These are phyloP conservation scores for Zoysia pacifica DNA, from an alignment of 176 grass and related monocot genomes.

Conservation along the genomic window DNA sequence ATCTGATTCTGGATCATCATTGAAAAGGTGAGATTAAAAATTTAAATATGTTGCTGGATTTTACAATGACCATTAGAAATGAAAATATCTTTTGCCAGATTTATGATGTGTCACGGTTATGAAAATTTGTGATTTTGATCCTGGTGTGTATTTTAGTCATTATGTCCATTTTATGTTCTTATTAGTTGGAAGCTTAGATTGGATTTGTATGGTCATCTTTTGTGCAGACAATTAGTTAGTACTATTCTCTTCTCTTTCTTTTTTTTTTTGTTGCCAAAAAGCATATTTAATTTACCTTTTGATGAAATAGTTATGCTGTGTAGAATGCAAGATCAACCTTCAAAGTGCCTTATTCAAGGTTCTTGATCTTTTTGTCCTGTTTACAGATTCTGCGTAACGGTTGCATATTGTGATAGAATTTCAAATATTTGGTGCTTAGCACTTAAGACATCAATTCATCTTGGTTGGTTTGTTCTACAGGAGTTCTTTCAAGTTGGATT, in stretches of 20 bases:
- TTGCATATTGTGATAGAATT: background rate
- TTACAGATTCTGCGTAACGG: background rate
- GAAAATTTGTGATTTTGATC: background rate
- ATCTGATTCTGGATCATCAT: slow-evolving; percentile 65
- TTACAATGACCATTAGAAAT: background rate
- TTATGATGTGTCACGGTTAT: slow-evolving; percentile 7
- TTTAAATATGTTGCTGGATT: slow-evolving; percentile 16
- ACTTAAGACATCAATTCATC: slow-evolving; percentile 17
- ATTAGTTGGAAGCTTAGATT: slow-evolving; percentile 22
- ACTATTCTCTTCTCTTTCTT: background rate
- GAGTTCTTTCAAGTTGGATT: slow-evolving; percentile 81
- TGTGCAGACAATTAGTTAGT: background rate
- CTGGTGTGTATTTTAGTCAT: slow-evolving; percentile 13
- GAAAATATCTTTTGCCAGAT: slow-evolving; percentile 6
- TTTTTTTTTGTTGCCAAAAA: slow-evolving; percentile 9
- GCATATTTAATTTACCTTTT: slow-evolving; percentile 1
- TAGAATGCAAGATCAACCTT: background rate
- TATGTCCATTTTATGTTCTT: background rate
- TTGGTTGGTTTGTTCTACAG: slow-evolving; percentile 49
- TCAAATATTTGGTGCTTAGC: slow-evolving; percentile 6
- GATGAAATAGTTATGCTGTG: background rate
- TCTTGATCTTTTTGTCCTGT: background rate
- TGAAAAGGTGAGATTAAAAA: slow-evolving; percentile 52
- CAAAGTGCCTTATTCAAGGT: background rate
- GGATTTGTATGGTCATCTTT: background rate